Evolutionary conservation across 441 rosid genomes (phyloP).

Genomic region (Mallotus japonicus): DNA sequence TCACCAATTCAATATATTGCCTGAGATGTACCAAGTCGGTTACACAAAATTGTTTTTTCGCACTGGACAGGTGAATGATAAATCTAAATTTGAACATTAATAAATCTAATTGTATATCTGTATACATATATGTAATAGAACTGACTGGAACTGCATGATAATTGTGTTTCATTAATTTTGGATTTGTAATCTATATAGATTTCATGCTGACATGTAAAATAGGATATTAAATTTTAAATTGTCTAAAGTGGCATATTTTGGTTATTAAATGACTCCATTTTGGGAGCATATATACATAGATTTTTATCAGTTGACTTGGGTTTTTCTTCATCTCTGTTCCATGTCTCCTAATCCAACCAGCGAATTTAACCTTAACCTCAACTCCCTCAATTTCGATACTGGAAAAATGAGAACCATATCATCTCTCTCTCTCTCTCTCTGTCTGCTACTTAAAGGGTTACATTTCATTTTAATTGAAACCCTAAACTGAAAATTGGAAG

Average conservation of each 20-base stretch:
- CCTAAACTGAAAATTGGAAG: not conserved
- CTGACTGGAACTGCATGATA: not conserved
- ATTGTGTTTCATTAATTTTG: not conserved
- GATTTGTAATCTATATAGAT: not conserved
- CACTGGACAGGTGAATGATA: conserved; percentile 75
- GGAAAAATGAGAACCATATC: not conserved
- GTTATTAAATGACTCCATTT: not conserved
- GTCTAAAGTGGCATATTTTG: not conserved
- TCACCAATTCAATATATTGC: conserved; percentile 93
- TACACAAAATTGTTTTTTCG: conserved; percentile 95
- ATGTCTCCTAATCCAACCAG: not conserved
- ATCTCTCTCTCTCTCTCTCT: not conserved
- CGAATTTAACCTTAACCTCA: not conserved
- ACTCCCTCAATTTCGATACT: not conserved
- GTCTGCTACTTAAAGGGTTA: not conserved
- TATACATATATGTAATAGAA: not conserved
- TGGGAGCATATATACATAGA: not conserved
- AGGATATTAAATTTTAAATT: no score
- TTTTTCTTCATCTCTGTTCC: not conserved
- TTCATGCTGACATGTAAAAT: not conserved
- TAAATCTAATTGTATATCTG: not conserved
- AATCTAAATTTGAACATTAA: not conserved
- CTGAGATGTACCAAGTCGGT: conserved; percentile 99
- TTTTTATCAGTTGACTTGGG: not conserved
- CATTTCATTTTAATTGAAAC: not conserved